These are phyloP conservation scores for Hypsizygus marmoreus DNA, from an alignment of 768 basidiomycete species.

Conservation along the genomic window DNA sequence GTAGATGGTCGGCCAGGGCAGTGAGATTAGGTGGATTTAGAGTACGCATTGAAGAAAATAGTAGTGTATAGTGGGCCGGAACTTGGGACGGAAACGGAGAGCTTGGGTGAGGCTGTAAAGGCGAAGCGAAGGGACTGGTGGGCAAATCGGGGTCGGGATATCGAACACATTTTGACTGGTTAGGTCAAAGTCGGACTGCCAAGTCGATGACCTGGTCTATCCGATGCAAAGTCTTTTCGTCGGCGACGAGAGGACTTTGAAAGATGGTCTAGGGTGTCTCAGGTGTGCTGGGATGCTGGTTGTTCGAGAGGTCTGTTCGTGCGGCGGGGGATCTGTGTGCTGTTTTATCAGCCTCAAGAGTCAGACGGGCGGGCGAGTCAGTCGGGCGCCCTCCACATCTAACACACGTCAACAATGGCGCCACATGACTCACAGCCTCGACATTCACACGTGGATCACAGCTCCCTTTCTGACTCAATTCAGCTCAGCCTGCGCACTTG, in stretches of 20 bases:
- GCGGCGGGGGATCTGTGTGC: not conserved
- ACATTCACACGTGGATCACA: constrained; percentile 3
- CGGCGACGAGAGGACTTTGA: constrained; percentile 24
- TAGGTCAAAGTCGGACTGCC: constrained; percentile 36
- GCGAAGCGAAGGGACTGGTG: constrained; percentile 24
- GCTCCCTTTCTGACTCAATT: constrained; percentile 8
- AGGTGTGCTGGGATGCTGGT: too few species aligned
- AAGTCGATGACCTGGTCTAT: constrained; percentile 46
- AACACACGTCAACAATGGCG: constrained; percentile 21
- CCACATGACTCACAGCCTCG: constrained; percentile 26
- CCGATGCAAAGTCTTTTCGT: constrained; percentile 42
- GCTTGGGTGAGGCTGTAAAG: constrained; percentile 17
- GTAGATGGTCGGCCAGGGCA: constrained; percentile 14
- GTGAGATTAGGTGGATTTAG: constrained; percentile 37
- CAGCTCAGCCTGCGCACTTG: not conserved
- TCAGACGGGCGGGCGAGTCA: constrained; percentile 24
- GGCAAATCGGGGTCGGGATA: constrained; percentile 21
- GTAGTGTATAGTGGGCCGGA: constrained; percentile 20
- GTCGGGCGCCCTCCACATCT: constrained; percentile 16
- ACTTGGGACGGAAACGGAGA: constrained; percentile 16
- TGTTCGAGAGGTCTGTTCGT: too few species aligned
- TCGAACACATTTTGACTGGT: constrained; percentile 42
- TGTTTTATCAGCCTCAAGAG: constrained; percentile 14
- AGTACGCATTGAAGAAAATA: constrained; percentile 33
- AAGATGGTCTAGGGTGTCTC: constrained; percentile 13